phyloP scores from a whole-genome alignment of 139 green algal genomes.

The Asterochloris sp. region DNA sequence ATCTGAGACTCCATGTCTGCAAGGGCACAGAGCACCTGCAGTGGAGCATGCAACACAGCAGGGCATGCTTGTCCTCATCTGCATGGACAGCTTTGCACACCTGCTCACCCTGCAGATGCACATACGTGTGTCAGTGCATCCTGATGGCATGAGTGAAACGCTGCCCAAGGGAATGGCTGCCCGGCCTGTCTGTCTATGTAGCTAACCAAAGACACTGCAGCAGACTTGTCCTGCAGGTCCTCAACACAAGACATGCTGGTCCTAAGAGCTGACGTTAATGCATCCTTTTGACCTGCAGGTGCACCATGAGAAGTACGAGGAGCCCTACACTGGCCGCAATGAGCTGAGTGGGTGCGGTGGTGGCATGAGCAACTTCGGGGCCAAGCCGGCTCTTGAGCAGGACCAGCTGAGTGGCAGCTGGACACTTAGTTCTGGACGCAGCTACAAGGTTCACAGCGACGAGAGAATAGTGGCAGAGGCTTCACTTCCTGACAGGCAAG shows the following conservation, averaged over 20 bases:
- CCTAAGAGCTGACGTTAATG: background rate
- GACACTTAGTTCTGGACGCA: background rate
- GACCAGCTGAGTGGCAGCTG: conserved; percentile 30
- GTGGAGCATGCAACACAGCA: too few relatives aligned
- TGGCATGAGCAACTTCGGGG: conserved; percentile 40
- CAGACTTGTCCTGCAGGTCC: background rate
- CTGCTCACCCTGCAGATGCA: too few relatives aligned
- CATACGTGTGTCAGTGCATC: too few relatives aligned
- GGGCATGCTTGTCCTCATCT: too few relatives aligned
- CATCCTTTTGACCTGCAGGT: conserved; percentile 12
- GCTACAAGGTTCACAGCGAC: conserved; percentile 1
- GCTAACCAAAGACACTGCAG: too few relatives aligned
- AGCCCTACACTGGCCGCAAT: conserved; percentile 39
- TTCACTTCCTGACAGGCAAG: background rate
- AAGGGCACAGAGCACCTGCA: too few relatives aligned
- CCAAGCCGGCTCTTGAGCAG: background rate
- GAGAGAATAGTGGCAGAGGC: background rate
- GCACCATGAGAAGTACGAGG: conserved; percentile 47
- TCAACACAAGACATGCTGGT: background rate
- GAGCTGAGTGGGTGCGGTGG: conserved; percentile 56
- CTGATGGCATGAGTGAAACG: too few relatives aligned
- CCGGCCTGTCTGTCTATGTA: too few relatives aligned
- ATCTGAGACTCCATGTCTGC: too few relatives aligned
- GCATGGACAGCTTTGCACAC: too few relatives aligned
- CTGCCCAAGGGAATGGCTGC: too few relatives aligned